Conservation (phyloP, 257 asterid genomes). For the Solanum verrucosum region DNA sequence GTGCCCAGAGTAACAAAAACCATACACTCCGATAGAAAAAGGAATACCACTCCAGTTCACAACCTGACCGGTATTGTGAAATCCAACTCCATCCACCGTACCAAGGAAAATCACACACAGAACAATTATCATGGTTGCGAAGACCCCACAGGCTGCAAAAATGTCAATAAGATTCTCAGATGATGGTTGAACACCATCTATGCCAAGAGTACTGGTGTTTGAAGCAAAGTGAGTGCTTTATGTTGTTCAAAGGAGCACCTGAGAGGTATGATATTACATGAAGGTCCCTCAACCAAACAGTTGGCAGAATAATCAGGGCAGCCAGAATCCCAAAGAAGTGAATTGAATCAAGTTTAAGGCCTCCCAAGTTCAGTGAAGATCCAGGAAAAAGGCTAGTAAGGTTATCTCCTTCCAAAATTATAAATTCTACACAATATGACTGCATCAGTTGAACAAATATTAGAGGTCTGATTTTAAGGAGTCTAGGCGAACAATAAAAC, state of each 20-base stretch:
- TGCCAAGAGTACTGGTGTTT: background rate
- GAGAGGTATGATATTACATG: slow-evolving; percentile 73
- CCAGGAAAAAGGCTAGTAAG: slow-evolving; percentile 64
- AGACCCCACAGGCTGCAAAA: slow-evolving; percentile 66
- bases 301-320: slow-evolving; percentile 56
- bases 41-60: slow-evolving; percentile 70
- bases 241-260: slow-evolving; percentile 27
- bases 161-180: background rate
- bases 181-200: background rate
- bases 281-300: slow-evolving; percentile 75
- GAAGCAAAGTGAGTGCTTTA: background rate
- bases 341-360: slow-evolving; percentile 47
- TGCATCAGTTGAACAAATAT: slow-evolving; percentile 18
- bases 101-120: slow-evolving; percentile 46
- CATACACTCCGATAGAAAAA: slow-evolving; percentile 72
- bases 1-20: slow-evolving; percentile 80
- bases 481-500: background rate
- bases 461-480: background rate
- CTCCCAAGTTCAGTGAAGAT: slow-evolving; percentile 35
- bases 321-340: slow-evolving; percentile 51
- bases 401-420: slow-evolving; percentile 81
- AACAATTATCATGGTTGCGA: slow-evolving; percentile 46
- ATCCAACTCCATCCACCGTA: slow-evolving; percentile 36
- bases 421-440: slow-evolving; percentile 73
- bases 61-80: slow-evolving; percentile 34